Percentiles rank a stretch among this genome's conserved stretches.
These are phyloP conservation scores for Hypsizygus ulmarius DNA, from an alignment of 1,284 basidiomycete genomes.

Conservation along the genomic window DNA sequence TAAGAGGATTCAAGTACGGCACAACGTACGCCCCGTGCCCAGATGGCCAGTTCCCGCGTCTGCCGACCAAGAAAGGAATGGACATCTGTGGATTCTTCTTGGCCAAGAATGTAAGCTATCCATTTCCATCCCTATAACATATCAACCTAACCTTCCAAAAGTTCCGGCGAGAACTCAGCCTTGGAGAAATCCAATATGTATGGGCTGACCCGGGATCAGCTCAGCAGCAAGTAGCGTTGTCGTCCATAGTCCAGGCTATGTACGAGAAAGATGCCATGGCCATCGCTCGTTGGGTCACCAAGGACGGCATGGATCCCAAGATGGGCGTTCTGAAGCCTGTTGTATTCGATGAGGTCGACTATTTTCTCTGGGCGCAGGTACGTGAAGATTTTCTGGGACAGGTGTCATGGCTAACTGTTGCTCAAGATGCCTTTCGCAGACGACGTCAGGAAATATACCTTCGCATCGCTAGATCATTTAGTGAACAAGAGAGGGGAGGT, in stretches of 20 bases:
- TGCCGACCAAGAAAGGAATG: constrained; percentile 78
- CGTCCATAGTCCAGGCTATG: constrained; percentile 86
- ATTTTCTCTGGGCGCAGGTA: constrained; percentile 81
- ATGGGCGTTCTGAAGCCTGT: constrained; percentile 76
- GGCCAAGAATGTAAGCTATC: constrained; percentile 51
- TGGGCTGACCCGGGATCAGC: constrained; percentile 73
- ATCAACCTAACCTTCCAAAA: constrained; percentile 27
- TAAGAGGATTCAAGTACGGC: constrained; percentile 90
- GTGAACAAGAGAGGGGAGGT: constrained; percentile 75
- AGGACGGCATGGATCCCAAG: constrained; percentile 75
- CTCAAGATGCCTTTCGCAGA: constrained; percentile 91
- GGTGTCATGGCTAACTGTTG: not conserved
- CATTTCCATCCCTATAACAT: not conserved
- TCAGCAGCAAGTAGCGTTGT: constrained; percentile 80
- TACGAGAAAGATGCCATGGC: constrained; percentile 61
- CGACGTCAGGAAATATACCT: constrained; percentile 85
- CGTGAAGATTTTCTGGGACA: constrained; percentile 13
- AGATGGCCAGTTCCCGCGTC: constrained; percentile 71
- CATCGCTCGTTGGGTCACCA: constrained; percentile 78
- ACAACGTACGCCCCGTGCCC: constrained; percentile 85
- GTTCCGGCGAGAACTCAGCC: constrained; percentile 78
- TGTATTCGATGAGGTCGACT: constrained; percentile 67
- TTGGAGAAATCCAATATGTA: constrained; percentile 88
- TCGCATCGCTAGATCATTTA: constrained; percentile 78
- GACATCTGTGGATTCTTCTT: constrained; percentile 87